These are phyloP conservation scores for Nidula microcarpa DNA, from an alignment of 768 basidiomycete species.

Conservation along the genomic window DNA sequence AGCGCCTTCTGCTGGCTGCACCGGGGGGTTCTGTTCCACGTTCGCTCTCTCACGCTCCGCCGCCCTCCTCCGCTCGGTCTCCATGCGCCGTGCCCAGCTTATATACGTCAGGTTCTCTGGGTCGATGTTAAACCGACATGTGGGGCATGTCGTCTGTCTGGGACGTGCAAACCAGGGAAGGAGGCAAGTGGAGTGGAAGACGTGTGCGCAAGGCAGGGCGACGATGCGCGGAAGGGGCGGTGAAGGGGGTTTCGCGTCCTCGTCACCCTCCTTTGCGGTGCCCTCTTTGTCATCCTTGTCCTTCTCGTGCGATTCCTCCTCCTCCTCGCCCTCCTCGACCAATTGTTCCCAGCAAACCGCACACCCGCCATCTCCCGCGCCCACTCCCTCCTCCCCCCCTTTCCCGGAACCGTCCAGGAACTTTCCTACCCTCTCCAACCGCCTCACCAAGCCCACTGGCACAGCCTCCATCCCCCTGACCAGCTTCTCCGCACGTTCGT, in stretches of 20 bases:
- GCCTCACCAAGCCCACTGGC: conserved; percentile 59
- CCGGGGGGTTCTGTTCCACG: too few species aligned
- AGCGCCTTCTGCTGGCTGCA: too few species aligned
- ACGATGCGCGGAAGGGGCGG: conserved; percentile 44
- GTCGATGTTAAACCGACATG: conserved; percentile 81
- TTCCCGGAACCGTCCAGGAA: conserved; percentile 23
- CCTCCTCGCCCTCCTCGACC: conserved; percentile 31
- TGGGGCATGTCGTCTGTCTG: conserved; percentile 77
- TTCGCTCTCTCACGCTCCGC: too few species aligned
- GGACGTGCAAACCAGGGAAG: conserved; percentile 82
- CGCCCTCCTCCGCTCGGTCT: background rate
- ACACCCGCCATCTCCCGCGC: conserved; percentile 43
- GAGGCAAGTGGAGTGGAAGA: conserved; percentile 77
- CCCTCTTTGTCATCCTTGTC: conserved; percentile 24
- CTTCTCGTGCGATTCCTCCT: conserved; percentile 26
- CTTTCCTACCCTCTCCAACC: conserved; percentile 51
- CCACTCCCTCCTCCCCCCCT: conserved; percentile 22
- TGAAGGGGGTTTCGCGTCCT: conserved; percentile 8
- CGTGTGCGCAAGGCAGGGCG: conserved; percentile 74
- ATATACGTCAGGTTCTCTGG: conserved; percentile 65
- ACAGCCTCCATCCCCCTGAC: conserved; percentile 65
- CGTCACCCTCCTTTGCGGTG: conserved; percentile 10
- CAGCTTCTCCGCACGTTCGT: conserved; percentile 61
- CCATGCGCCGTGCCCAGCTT: conserved; percentile 4
- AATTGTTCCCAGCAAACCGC: conserved; percentile 77